Evolutionary conservation across 2,329 filamentous ascomycete genomes (phyloP).

Genomic region (Lecanicillium sp.): DNA sequence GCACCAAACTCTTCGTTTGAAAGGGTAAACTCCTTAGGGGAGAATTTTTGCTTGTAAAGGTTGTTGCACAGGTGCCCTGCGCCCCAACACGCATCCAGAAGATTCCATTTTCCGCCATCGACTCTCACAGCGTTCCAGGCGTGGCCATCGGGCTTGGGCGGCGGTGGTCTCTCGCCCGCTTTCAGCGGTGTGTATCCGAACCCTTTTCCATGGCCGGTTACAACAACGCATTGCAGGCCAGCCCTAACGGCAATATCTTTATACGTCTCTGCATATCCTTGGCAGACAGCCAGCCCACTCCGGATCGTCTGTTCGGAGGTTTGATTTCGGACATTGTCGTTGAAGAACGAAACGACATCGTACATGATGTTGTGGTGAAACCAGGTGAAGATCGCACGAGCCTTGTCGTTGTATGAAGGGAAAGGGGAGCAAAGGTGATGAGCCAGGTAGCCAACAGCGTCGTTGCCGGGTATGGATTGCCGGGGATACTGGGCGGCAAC

Average conservation of each 20-base stretch:
- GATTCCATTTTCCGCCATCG: slow-evolving; percentile 82
- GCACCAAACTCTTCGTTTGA: slow-evolving; percentile 74
- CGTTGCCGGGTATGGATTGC: slow-evolving; percentile 56
- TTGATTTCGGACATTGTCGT: slow-evolving; percentile 55
- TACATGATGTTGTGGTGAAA: slow-evolving; percentile 90
- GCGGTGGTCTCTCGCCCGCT: slow-evolving; percentile 58
- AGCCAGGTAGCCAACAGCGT: slow-evolving; percentile 68
- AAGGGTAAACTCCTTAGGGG: slow-evolving; percentile 50
- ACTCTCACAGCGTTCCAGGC: slow-evolving; percentile 93
- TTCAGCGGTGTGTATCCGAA: slow-evolving; percentile 60
- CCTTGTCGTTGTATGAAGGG: slow-evolving; percentile 78
- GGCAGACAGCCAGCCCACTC: slow-evolving; percentile 78
- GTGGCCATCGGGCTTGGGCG: slow-evolving; percentile 56
- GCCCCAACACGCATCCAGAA: slow-evolving; percentile 90
- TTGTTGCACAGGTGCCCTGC: slow-evolving; percentile 57
- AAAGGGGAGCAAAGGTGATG: slow-evolving; percentile 73
- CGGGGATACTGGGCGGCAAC: slow-evolving; percentile 73
- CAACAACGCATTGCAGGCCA: slow-evolving; percentile 68
- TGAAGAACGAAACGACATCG: slow-evolving; percentile 73
- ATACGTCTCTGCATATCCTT: slow-evolving; percentile 83
- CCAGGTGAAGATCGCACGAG: slow-evolving; percentile 89
- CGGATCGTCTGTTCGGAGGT: slow-evolving; percentile 67
- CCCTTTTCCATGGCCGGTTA: slow-evolving; percentile 80
- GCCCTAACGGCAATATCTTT: slow-evolving; percentile 69
- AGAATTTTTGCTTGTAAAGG: slow-evolving; percentile 60